Evolutionary conservation across 2,329 filamentous ascomycete species (phyloP).

Genomic region (Pezicula neosporulosa): DNA sequence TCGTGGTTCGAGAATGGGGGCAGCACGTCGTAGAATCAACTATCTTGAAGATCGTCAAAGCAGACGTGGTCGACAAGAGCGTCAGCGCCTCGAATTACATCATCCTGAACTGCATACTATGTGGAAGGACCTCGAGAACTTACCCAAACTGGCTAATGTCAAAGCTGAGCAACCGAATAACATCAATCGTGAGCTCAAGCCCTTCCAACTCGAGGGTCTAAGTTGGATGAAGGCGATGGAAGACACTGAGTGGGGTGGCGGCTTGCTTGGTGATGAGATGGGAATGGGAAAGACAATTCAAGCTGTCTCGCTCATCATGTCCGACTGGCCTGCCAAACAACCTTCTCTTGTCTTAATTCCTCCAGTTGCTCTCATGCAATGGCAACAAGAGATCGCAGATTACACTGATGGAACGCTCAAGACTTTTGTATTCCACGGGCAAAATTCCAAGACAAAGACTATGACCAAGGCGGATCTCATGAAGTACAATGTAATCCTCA

Average conservation of each 20-base stretch:
- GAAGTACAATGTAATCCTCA: constrained; percentile 90
- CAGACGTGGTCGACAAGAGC: constrained; percentile 41
- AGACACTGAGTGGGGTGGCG: constrained; percentile 78
- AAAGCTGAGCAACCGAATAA: constrained; percentile 68
- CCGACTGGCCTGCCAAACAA: constrained; percentile 80
- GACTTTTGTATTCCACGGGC: constrained; percentile 86
- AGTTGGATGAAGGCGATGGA: constrained; percentile 96
- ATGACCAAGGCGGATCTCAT: constrained; percentile 72
- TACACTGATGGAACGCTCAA: constrained; percentile 88
- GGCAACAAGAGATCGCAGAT: constrained; percentile 76
- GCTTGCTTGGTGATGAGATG: constrained; percentile 95
- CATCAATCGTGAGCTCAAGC: constrained; percentile 83
- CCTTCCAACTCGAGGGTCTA: constrained; percentile 89
- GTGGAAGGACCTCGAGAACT: constrained; percentile 74
- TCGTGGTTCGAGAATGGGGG: background rate
- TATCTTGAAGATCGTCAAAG: constrained; percentile 29
- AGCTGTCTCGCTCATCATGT: constrained; percentile 97
- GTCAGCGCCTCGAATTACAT: constrained; percentile 65
- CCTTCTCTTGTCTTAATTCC: constrained; percentile 88
- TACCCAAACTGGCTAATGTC: constrained; percentile 61
- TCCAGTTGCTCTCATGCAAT: constrained; percentile 93
- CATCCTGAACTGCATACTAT: constrained; percentile 81
- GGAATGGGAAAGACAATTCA: constrained; percentile 98
- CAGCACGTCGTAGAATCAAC: constrained; percentile 10
- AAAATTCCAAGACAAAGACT: constrained; percentile 77